phyloP scores from a whole-genome alignment of 495 filamentous ascomycete species.

The Penicillium coffeae region DNA sequence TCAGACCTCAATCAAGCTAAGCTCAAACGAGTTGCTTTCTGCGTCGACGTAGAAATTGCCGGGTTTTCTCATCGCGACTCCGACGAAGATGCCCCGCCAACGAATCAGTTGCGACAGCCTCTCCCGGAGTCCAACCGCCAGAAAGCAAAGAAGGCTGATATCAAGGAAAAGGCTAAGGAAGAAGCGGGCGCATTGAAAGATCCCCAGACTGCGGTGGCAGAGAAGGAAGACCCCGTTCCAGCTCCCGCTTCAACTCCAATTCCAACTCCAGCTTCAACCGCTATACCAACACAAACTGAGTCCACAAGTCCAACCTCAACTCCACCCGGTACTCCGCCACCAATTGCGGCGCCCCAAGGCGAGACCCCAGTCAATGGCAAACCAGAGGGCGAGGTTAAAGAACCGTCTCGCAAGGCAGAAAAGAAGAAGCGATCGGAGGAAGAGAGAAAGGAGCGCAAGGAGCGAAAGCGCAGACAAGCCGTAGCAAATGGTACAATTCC shows the following conservation, averaged over 20 bases:
- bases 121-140: conserved; percentile 29
- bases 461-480: conserved; percentile 72
- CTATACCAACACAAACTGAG: too few species aligned
- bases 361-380: conserved; percentile 20
- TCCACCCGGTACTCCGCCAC: conserved; percentile 2
- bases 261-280: neutral
- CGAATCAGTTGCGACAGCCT: conserved; percentile 21
- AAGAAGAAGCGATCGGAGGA: conserved; percentile 90
- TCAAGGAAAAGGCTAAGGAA: conserved; percentile 62
- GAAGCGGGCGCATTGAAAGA: conserved; percentile 67
- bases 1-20: conserved; percentile 76
- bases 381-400: conserved; percentile 38
- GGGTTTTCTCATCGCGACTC: conserved; percentile 49
- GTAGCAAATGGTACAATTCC: conserved; percentile 80
- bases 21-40: conserved; percentile 84
- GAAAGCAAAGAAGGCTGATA: conserved; percentile 55
- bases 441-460: conserved; percentile 80
- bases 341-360: conserved; percentile 1
- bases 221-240: conserved; percentile 46
- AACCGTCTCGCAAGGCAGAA: conserved; percentile 70
- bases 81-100: conserved; percentile 36
- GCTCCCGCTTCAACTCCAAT: neutral
- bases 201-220: conserved; percentile 50
- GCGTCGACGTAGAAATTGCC: conserved; percentile 97
- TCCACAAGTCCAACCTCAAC: neutral